These are phyloP conservation scores for Clarireedia paspali DNA, from an alignment of 2,329 filamentous ascomycete genomes.

Conservation along the genomic window DNA sequence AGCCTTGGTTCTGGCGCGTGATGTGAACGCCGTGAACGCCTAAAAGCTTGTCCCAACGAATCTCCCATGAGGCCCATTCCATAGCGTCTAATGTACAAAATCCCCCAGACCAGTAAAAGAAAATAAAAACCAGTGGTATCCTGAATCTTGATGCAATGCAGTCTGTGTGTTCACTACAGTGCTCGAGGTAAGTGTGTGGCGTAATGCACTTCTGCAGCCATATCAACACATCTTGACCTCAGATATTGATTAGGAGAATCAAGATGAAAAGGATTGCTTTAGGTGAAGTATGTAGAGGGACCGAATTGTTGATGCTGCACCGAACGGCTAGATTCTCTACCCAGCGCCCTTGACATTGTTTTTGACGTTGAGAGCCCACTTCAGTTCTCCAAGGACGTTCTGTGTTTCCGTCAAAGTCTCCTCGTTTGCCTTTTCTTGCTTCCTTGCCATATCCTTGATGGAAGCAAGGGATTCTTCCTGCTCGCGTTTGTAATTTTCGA, in stretches of 20 bases:
- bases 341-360: constrained; percentile 48
- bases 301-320: neutral
- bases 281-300: neutral
- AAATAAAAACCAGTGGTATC: constrained; percentile 4
- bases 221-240: neutral
- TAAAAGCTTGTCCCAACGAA: neutral
- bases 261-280: neutral
- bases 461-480: constrained; percentile 53
- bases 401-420: constrained; percentile 49
- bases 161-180: neutral
- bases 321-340: constrained; percentile 27
- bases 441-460: constrained; percentile 50
- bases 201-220: neutral
- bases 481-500: constrained; percentile 56
- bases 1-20: no score
- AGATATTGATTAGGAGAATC: neutral
- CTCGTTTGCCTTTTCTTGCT: constrained; percentile 55
- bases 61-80: constrained; percentile 6
- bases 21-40: constrained; percentile 1
- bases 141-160: constrained; percentile 10
- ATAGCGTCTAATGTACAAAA: constrained; percentile 7
- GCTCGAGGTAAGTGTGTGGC: neutral
- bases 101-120: neutral
- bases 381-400: constrained; percentile 58
- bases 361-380: constrained; percentile 65